A percentile compares a stretch with the other conserved stretches of the same genome.
Conservation (phyloP, 352 stramenopile genomes). For the Globisporangium alternatum region DNA sequence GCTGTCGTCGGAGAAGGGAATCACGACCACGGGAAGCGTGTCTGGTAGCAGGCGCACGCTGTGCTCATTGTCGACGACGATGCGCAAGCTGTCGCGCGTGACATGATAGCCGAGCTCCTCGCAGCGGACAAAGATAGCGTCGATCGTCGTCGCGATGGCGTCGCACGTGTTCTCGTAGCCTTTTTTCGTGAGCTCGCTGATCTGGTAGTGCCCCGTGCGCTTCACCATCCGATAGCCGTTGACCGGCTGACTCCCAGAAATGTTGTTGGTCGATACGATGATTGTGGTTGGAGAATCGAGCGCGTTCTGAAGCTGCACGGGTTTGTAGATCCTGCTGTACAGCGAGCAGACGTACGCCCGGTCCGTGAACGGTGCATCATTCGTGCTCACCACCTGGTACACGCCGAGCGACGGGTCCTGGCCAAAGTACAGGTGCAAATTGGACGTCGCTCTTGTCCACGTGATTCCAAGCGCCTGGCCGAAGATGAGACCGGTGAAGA, state of each 20-base stretch:
- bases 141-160: slow-evolving; percentile 17
- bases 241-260: background rate
- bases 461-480: slow-evolving; percentile 29
- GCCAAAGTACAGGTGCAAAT: slow-evolving; percentile 13
- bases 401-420: slow-evolving; percentile 12
- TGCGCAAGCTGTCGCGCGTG: slow-evolving; percentile 21
- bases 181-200: background rate
- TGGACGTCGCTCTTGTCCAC: slow-evolving; percentile 11
- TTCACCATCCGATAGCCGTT: slow-evolving; percentile 27
- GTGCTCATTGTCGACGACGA: slow-evolving; percentile 8
- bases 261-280: background rate
- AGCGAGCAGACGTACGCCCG: slow-evolving; percentile 34
- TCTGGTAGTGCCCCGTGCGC: background rate
- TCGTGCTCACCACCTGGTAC: slow-evolving; percentile 27
- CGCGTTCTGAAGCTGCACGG: slow-evolving; percentile 25
- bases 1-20: slow-evolving; percentile 41
- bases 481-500: slow-evolving; percentile 26
- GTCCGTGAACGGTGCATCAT: slow-evolving; percentile 45
- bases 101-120: slow-evolving; percentile 22
- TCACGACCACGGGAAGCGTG: slow-evolving; percentile 36
- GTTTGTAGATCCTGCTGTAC: slow-evolving; percentile 22
- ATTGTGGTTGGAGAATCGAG: background rate
- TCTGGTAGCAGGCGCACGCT: slow-evolving; percentile 13
- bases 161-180: slow-evolving; percentile 13
- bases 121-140: slow-evolving; percentile 19